These are phyloP conservation scores for Phialemonium atrogriseum DNA, from an alignment of 2,329 filamentous ascomycete genomes.

Conservation along the genomic window DNA sequence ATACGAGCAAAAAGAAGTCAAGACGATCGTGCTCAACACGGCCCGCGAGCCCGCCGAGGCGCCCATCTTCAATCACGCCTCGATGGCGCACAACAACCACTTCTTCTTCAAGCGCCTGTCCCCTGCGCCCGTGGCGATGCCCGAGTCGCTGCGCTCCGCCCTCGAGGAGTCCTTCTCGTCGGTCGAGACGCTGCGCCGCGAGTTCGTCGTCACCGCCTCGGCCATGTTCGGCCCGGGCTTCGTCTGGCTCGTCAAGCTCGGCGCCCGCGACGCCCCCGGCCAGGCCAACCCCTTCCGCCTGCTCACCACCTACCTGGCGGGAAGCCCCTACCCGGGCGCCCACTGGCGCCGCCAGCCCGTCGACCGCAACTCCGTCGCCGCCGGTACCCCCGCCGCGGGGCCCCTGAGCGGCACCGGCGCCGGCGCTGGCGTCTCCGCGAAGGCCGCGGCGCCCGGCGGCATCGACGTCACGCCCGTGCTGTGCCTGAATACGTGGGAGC, in stretches of 20 bases:
- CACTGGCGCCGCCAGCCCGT: constrained; percentile 65
- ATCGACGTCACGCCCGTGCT: constrained; percentile 67
- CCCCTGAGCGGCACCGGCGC: constrained; percentile 29
- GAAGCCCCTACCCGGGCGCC: constrained; percentile 77
- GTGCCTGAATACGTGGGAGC: constrained; percentile 95
- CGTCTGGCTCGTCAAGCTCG: constrained; percentile 92
- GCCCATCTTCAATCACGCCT: constrained; percentile 88
- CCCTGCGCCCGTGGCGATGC: constrained; percentile 32
- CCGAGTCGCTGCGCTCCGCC: constrained; percentile 42
- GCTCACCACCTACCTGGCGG: constrained; percentile 84
- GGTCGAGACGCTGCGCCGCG: constrained; percentile 69
- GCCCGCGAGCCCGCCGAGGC: constrained; percentile 74
- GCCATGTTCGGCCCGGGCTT: constrained; percentile 97
- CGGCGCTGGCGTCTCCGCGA: constrained; percentile 18
- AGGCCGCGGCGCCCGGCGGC: constrained; percentile 52
- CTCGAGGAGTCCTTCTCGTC: constrained; percentile 71
- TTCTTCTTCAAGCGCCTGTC: constrained; percentile 65
- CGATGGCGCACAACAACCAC: constrained; percentile 87
- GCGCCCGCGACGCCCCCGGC: constrained; percentile 39
- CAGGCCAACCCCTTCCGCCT: constrained; percentile 45
- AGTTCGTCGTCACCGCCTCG: constrained; percentile 72
- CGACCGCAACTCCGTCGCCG: constrained; percentile 60
- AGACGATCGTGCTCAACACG: constrained; percentile 63
- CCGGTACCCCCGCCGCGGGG: constrained; percentile 21
- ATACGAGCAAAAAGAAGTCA: constrained; percentile 51